A percentile compares a stretch with the other conserved stretches of the same genome.
These are phyloP conservation scores for Suillus subalutaceus DNA, from an alignment of 768 basidiomycete genomes.

Conservation along the genomic window DNA sequence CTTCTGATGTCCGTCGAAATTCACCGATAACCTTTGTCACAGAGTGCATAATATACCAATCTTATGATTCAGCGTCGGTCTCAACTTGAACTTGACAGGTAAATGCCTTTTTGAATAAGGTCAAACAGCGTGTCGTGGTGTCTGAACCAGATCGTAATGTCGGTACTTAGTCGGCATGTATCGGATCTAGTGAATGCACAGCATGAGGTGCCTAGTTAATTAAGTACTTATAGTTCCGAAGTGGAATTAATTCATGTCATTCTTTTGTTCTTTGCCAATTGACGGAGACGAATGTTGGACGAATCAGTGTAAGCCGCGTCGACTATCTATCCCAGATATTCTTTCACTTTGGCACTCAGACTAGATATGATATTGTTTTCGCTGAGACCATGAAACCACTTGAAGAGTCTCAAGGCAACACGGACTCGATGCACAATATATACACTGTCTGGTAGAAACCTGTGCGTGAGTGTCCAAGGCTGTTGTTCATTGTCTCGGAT, in stretches of 20 bases:
- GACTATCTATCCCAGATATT: neutral
- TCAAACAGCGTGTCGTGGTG: neutral
- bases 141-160: neutral
- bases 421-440: neutral
- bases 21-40: neutral
- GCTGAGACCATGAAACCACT: neutral
- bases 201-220: neutral
- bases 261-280: conserved; percentile 6
- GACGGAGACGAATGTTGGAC: neutral
- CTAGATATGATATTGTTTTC: neutral
- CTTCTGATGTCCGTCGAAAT: neutral
- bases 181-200: neutral
- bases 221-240: neutral
- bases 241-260: neutral
- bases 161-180: neutral
- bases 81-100: neutral
- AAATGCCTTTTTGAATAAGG: neutral
- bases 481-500: conserved; percentile 5
- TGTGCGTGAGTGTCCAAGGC: conserved; percentile 3
- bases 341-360: neutral
- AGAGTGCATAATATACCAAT: neutral
- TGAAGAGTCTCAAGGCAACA: neutral
- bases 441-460: neutral
- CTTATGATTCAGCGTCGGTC: neutral
- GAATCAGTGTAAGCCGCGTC: conserved; percentile 1